Evolutionary conservation across 2,329 filamentous ascomycete genomes (phyloP), one percentile per base, ranked within the genome.

Genomic region (Clonostachys rosea): DNA sequence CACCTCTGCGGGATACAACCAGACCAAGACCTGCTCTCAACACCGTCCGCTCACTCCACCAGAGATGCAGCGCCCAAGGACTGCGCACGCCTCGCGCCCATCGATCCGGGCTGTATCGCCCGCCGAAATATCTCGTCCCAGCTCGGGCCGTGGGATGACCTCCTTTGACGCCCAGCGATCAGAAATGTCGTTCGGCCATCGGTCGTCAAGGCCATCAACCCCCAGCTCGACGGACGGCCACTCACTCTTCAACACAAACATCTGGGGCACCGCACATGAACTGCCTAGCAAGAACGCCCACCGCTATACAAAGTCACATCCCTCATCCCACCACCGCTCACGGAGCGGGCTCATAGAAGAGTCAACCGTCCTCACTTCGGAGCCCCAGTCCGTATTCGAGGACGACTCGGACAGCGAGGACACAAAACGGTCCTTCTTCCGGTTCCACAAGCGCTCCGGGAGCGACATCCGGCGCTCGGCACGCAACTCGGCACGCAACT

Each of bases 321-420:
- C 24, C 24, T 5, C 24, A 30, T 30, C 24, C 24, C 24, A 30
- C 24, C 24, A 30, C 24, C 24, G 24, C 24, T 30, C 24, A 30
- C 24, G 24, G 24, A 30, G 24, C 24, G 9, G 24, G 40, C 13
- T 42, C 40, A 11, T 13, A n/a, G 16, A 18, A 14, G 24, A 17
- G 13, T 12, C 43, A 36, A 16, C 34, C 16, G 8, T 16, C 43
- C 24, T 30, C 24, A 10, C 24, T 4, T 10, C 24, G 9, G 58
- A 67, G 39, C 56, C 56, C 12, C 52, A 54, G n/a, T 78, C 74
- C 3, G 68, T 77, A 20, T 78, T 78, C 50, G 75, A 78, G 40
- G 54, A 65, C 13, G 73, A 77, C 54, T 59, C 59, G 13, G 71
- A 74, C 42, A 59, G 63, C 6, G 50, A 50, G 2, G 54, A 59